Evolutionary conservation across 2,329 filamentous ascomycete species (phyloP), one percentile per base, ranked within the genome.

Genomic region (Colletotrichum godetiae): DNA sequence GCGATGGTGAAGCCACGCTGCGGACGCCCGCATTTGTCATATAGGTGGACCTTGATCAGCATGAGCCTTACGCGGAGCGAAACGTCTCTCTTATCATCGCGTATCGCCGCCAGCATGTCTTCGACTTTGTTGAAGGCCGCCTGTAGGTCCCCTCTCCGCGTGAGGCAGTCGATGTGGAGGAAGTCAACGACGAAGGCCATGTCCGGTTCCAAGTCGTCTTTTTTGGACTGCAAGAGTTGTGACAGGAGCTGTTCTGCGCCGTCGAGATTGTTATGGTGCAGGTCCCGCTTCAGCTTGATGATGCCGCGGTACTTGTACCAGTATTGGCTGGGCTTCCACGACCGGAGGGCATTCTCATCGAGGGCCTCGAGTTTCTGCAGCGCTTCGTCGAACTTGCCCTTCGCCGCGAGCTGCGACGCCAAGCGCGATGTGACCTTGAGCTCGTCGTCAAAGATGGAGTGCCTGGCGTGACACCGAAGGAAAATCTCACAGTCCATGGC

Each of bases 291-390:
- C 11, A 94, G 82, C 77, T 91, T 91, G 71, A 94, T 85, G 56
- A 95, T 86, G 5, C 89, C 92, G 15, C 90, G 87, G 79, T 92
- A 93, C 68, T 91, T 91, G 75, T 89, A 85, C 85, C 93, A 91
- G 79, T 93, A 92, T 76, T 97, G 94, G 75, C 92, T 92, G 22
- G 93, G 88, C 81, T 95, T 97, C 80, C 95, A 89, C 0, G 94
- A 92, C 4, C 93, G 91, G 52, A 94, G 86, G 4, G 88, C 85
- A 71, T 92, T 89, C 3, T 87, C 84, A 63, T 92, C 88, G 22
- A 95, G 61, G 77, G 62, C 74, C 31, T 85, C 84, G 31, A 86
- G 68, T 11, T 74, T 79, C 2, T 80, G 74, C 3, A 84, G 90
- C 0, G 93, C 94, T 62, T 93, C 88, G 27, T 92, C 89, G 78